These are phyloP conservation scores for Pyronema omphalodes DNA, from an alignment of 495 filamentous ascomycete genomes.

Conservation along the genomic window DNA sequence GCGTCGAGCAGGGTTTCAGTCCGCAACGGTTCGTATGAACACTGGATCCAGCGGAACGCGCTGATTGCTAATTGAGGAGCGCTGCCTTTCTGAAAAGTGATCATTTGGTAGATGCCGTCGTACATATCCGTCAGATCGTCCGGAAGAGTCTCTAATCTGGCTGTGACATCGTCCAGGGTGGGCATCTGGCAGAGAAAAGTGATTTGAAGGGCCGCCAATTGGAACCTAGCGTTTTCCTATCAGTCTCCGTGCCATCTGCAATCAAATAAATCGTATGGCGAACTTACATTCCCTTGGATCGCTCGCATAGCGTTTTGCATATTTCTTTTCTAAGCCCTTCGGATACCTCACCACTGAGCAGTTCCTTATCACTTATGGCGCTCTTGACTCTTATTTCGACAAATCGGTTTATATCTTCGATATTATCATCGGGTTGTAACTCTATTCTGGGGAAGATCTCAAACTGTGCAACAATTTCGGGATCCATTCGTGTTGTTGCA, in stretches of 20 bases:
- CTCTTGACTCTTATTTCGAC: constrained; percentile 2
- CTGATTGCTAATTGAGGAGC: neutral
- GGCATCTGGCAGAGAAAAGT: constrained; percentile 3
- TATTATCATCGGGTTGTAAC: neutral
- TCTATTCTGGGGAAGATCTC: neutral
- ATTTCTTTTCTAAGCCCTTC: too few relatives aligned
- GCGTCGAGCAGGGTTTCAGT: neutral
- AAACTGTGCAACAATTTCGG: constrained; percentile 7
- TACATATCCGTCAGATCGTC: neutral
- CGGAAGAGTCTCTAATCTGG: neutral
- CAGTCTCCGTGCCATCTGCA: neutral
- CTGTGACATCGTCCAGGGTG: neutral
- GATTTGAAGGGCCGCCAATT: too few relatives aligned
- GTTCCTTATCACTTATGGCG: neutral
- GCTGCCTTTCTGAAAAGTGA: neutral
- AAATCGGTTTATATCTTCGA: neutral
- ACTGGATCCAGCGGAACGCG: constrained; percentile 5
- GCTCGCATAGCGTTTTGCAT: too few relatives aligned
- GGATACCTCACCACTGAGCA: too few relatives aligned
- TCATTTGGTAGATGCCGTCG: neutral
- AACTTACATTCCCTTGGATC: too few relatives aligned
- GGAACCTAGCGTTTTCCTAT: neutral
- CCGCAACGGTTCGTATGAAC: constrained; percentile 1
- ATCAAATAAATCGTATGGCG: neutral
- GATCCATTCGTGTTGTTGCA: constrained; percentile 12